Conservation (phyloP, 768 basidiomycete genomes). For the Tylopilus felleus region DNA sequence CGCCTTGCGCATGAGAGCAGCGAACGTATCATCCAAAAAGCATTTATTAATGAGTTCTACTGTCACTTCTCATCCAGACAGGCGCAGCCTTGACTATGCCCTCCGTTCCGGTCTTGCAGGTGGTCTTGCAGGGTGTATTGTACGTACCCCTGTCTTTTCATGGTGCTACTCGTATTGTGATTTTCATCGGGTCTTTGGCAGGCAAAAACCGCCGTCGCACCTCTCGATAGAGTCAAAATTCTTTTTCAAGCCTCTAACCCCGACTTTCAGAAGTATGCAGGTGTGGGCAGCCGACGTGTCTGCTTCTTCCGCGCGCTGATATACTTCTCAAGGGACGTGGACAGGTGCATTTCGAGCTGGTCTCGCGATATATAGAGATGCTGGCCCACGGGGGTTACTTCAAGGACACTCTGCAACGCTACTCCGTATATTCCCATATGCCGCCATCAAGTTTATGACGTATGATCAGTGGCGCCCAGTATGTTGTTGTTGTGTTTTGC, state of each 20-base stretch:
- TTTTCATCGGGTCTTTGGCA: constrained; percentile 29
- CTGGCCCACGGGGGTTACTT: constrained; percentile 76
- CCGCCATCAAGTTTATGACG: constrained; percentile 94
- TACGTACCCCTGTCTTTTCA: constrained; percentile 41
- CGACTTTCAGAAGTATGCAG: constrained; percentile 91
- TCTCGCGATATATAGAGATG: constrained; percentile 60
- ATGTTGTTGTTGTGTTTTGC: constrained; percentile 18
- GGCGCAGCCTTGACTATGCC: constrained; percentile 55
- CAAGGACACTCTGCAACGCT: constrained; percentile 97
- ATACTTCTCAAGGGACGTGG: constrained; percentile 64
- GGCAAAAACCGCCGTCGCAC: constrained; percentile 95
- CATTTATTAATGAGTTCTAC: constrained; percentile 32
- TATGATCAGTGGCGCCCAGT: constrained; percentile 88
- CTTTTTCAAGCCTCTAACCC: constrained; percentile 96
- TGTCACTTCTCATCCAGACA: constrained; percentile 43
- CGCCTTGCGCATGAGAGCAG: constrained; percentile 9
- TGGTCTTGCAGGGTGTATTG: constrained; percentile 90
- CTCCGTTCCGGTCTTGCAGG: constrained; percentile 88
- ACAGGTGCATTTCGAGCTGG: constrained; percentile 80
- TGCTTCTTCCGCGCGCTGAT: constrained; percentile 25
- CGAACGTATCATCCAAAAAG: not conserved
- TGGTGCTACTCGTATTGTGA: constrained; percentile 2
- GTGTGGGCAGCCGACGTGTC: constrained; percentile 42
- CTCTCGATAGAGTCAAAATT: constrained; percentile 97
- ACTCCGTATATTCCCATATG: constrained; percentile 93